These are phyloP conservation scores for Tulasnella sp. DNA, from an alignment of 768 basidiomycete species.

Conservation along the genomic window DNA sequence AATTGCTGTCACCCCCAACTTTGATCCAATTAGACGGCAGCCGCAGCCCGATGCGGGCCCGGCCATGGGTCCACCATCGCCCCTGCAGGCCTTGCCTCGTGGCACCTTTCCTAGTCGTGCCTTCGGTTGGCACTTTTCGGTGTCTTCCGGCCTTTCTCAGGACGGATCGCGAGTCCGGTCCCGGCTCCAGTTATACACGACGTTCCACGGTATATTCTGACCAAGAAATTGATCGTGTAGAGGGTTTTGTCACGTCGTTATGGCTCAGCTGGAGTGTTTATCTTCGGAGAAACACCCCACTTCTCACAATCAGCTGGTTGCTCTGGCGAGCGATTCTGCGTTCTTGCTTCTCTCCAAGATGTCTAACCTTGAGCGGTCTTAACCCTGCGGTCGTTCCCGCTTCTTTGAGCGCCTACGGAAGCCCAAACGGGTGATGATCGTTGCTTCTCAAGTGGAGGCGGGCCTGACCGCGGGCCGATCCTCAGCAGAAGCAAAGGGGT, in stretches of 20 bases:
- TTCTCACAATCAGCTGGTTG: neutral
- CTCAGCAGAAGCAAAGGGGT: conserved; percentile 1
- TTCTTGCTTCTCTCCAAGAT: conserved; percentile 3
- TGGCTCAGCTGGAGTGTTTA: neutral
- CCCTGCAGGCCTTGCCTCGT: conserved; percentile 19
- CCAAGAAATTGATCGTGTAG: neutral
- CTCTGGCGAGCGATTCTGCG: neutral
- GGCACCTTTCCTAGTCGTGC: neutral
- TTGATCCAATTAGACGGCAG: conserved; percentile 13
- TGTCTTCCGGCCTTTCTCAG: conserved; percentile 17
- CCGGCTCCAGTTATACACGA: neutral
- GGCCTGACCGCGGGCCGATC: conserved; percentile 13
- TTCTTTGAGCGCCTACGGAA: neutral
- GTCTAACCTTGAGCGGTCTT: neutral
- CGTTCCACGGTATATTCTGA: conserved; percentile 1
- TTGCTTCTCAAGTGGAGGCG: neutral
- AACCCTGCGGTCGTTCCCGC: neutral
- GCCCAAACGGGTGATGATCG: neutral
- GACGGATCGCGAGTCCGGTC: conserved; percentile 19
- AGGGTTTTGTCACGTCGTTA: neutral
- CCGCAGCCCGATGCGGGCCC: conserved; percentile 18
- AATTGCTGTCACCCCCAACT: conserved; percentile 19
- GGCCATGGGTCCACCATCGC: conserved; percentile 16
- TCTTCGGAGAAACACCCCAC: conserved; percentile 13
- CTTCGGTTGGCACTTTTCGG: conserved; percentile 19